Base-by-base conservation (phyloP, 345 rosid species). In the Hypericum androsaemum region DNA sequence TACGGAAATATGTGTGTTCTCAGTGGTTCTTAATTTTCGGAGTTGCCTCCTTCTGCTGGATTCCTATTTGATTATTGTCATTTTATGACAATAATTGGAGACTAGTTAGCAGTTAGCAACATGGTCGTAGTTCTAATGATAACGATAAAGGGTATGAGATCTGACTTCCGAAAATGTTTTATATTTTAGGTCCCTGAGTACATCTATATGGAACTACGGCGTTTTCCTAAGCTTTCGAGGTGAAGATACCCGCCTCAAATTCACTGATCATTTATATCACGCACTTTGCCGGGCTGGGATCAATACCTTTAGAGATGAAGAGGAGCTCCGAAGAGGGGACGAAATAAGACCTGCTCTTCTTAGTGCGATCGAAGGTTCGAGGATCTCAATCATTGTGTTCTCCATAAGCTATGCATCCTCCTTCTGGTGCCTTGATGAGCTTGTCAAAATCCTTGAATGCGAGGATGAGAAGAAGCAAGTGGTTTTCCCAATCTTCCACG, bases 201-300 rank as follows among this genome's bases (percentile, higher is more conserved):
- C 32, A 22, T 4, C 32, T 22, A 22, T 22, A 13, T 46, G 49
- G 49, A 46, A 12, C 6, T 13, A 46, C 49, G 49, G n/a, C 22
- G 49, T 46, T 5, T 46, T 46, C 49, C 49, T 46, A 2, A 46
- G 49, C 49, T 46, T 46, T 7, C 5, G 49, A 13, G 49, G 49
- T 0, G 22, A 28, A 5, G 49, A 46, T 15, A 46, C 49, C 10
- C 49, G 49, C 17, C 14, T 7, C 16, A 46, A 12, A 16, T 46
- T 46, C 49, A 46, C 49, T 4, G 17, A 10, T 15, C 22, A 46
- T 13, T 28, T 46, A 16, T 46, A 46, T 28, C 8, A 28, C 13
- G 49, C 49, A 2, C 10, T 46, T 16, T 13, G 8, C 17, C 49
- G 17, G 0, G 8, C 22, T 13, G 49, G 49, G 49, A 46, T 46